These are phyloP conservation scores for Eremochloa ophiuroides DNA, from an alignment of 176 grass and related monocot genomes.

Conservation along the genomic window DNA sequence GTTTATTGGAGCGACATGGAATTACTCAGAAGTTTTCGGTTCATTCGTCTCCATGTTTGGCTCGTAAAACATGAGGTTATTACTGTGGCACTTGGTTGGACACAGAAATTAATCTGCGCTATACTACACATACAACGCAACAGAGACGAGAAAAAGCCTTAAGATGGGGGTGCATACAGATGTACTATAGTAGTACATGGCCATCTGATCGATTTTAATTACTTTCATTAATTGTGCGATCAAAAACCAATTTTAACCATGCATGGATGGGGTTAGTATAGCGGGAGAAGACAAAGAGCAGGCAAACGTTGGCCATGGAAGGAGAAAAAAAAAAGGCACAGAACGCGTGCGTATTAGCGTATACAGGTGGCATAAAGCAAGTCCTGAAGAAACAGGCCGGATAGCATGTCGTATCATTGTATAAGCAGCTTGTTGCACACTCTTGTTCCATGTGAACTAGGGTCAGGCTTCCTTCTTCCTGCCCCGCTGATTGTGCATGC, in stretches of 20 bases:
- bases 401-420: not conserved
- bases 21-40: not conserved
- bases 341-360: slow-evolving; percentile 2
- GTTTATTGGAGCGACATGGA: not conserved
- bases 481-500: not conserved
- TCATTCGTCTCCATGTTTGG: too few species aligned
- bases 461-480: not conserved
- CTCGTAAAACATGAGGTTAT: too few species aligned
- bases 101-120: too few species aligned
- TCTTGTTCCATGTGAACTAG: not conserved
- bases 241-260: not conserved
- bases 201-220: not conserved
- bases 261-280: not conserved
- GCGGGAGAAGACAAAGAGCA: not conserved
- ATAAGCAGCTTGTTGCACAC: slow-evolving; percentile 10
- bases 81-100: too few species aligned
- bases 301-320: not conserved
- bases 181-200: too few species aligned
- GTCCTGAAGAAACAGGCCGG: not conserved
- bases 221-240: too few species aligned
- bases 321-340: not conserved
- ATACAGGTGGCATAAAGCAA: not conserved
- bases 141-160: too few species aligned
- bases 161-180: too few species aligned
- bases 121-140: too few species aligned